These are phyloP conservation scores for Phytophthora idaei DNA, from an alignment of 352 stramenopile genomes.

Conservation along the genomic window DNA sequence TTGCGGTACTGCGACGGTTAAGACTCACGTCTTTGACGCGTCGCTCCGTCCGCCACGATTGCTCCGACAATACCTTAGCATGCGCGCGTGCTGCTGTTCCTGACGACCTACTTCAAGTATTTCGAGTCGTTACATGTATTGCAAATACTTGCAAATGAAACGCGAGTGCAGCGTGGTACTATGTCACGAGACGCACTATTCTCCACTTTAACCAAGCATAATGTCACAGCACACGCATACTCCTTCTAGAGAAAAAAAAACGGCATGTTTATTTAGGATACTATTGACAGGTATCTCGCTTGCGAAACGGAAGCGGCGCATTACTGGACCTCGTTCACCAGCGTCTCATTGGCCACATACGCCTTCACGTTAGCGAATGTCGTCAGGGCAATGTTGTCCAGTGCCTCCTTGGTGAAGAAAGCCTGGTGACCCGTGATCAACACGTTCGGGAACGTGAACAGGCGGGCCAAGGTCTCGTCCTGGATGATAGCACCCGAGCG, in stretches of 20 bases:
- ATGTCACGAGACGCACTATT: too few species aligned
- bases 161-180: too few species aligned
- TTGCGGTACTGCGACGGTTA: background rate
- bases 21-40: too few species aligned
- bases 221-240: too few species aligned
- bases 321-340: slow-evolving; percentile 67
- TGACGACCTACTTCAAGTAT: too few species aligned
- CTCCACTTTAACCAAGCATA: too few species aligned
- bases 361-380: slow-evolving; percentile 75
- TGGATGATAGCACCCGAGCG: slow-evolving; percentile 64
- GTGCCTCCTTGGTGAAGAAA: slow-evolving; percentile 81
- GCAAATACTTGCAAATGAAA: too few species aligned
- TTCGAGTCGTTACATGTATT: too few species aligned
- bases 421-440: slow-evolving; percentile 81
- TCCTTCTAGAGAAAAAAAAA: background rate
- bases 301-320: background rate
- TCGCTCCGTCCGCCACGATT: too few species aligned
- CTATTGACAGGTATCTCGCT: slow-evolving; percentile 5
- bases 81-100: too few species aligned
- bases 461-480: slow-evolving; percentile 63
- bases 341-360: slow-evolving; percentile 41
- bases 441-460: slow-evolving; percentile 84
- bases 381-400: slow-evolving; percentile 69
- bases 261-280: slow-evolving; percentile 14
- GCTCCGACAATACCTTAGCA: too few species aligned